A percentile compares a stretch with the other conserved stretches of the same genome.
Conservation (phyloP, 306 rosid genomes). For the Cyamopsis tetragonoloba region DNA sequence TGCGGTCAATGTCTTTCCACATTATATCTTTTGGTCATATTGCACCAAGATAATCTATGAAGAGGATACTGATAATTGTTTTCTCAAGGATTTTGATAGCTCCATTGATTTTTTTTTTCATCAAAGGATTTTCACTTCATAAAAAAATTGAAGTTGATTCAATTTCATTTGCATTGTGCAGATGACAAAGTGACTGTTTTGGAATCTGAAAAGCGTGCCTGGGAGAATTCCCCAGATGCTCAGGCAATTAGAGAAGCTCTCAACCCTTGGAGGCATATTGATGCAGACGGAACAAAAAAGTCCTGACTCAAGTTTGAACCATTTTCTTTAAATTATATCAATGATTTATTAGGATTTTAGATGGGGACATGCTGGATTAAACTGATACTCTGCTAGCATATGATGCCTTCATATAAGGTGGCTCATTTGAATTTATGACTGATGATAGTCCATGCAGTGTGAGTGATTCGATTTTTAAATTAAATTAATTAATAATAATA, state of each 20-base stretch:
- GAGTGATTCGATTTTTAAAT: no score
- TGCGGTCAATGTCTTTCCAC: background rate
- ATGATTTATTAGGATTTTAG: background rate
- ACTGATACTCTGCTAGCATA: no score
- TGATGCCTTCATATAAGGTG: no score
- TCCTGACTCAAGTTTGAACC: slow-evolving; percentile 23
- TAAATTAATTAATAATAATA: no score
- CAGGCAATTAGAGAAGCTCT: slow-evolving; percentile 62
- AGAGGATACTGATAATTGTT: background rate
- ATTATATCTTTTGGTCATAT: slow-evolving; percentile 11
- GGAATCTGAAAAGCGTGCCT: slow-evolving; percentile 76
- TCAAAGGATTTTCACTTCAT: background rate
- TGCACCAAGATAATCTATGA: background rate
- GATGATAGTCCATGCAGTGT: no score
- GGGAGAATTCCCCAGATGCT: slow-evolving; percentile 82
- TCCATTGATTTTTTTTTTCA: background rate
- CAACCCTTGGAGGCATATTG: slow-evolving; percentile 43
- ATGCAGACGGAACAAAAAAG: slow-evolving; percentile 27
- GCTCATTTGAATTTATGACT: no score
- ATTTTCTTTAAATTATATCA: background rate
- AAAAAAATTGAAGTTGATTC: slow-evolving; percentile 1
- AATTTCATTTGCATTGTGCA: slow-evolving; percentile 26
- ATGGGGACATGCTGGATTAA: background rate
- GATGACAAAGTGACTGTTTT: slow-evolving; percentile 90
- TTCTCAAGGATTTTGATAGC: background rate